phyloP scores from a whole-genome alignment of 768 basidiomycete species.

The Boletus rubescentipes region DNA sequence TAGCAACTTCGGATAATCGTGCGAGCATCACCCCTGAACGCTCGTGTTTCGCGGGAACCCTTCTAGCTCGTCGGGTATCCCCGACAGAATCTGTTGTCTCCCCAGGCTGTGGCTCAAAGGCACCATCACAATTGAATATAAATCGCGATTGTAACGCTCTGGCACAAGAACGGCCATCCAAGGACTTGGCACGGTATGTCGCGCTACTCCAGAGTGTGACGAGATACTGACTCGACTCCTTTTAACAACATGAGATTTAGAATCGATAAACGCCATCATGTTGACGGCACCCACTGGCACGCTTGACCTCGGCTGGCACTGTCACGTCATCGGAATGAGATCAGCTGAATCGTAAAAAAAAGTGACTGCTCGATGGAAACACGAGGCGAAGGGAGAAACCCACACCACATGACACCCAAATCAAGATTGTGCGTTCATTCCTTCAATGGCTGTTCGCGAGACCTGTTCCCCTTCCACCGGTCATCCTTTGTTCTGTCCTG shows the following conservation, averaged over 20 bases:
- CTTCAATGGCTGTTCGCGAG: background rate
- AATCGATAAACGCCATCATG: background rate
- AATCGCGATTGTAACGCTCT: background rate
- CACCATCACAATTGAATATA: background rate
- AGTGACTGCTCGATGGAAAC: slow-evolving; percentile 10
- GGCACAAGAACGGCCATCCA: background rate
- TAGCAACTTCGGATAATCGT: background rate
- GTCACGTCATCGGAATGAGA: background rate
- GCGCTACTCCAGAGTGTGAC: background rate
- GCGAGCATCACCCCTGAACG: slow-evolving; percentile 2
- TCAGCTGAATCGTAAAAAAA: background rate
- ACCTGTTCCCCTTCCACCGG: background rate
- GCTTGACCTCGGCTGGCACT: background rate
- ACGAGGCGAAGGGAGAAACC: slow-evolving; percentile 16
- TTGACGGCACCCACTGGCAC: background rate
- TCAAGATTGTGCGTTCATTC: background rate
- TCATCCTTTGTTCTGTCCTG: background rate
- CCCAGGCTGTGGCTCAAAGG: background rate
- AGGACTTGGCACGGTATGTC: background rate
- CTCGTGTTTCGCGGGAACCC: slow-evolving; percentile 17
- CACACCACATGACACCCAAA: background rate
- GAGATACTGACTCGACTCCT: slow-evolving; percentile 9
- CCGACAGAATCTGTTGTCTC: background rate
- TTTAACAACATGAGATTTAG: background rate
- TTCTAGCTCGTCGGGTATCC: background rate